These are phyloP conservation scores for Apiospora sp. DNA, from an alignment of 2,329 filamentous ascomycete genomes.

Conservation along the genomic window DNA sequence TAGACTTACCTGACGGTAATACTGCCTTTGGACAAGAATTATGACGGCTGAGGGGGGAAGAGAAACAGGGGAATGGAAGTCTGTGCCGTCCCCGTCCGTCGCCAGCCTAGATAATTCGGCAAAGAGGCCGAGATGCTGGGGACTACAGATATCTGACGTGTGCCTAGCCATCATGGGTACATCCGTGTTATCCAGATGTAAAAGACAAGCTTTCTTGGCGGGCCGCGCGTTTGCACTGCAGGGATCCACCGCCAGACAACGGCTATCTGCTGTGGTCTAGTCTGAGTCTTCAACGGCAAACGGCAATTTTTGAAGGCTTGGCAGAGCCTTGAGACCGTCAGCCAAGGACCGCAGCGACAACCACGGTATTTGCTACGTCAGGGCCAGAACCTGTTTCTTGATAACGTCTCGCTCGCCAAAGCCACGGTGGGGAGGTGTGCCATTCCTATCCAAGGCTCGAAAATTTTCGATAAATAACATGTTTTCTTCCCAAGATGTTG, in stretches of 20 bases:
- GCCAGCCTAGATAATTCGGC: background rate
- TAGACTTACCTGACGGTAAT: too few species aligned
- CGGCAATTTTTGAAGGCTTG: background rate
- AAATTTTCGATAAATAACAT: background rate
- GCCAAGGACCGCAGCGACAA: background rate
- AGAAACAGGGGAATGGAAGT: too few species aligned
- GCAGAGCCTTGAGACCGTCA: background rate
- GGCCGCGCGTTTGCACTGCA: background rate
- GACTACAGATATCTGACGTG: background rate
- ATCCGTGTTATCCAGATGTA: background rate
- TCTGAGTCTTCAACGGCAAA: background rate
- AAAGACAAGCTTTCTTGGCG: slow-evolving; percentile 3
- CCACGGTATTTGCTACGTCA: background rate
- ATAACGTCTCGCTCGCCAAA: too few species aligned
- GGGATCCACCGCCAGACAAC: background rate
- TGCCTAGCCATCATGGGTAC: background rate
- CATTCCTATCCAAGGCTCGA: too few species aligned
- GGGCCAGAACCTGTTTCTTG: background rate
- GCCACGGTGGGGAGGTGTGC: background rate
- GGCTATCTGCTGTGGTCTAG: background rate
- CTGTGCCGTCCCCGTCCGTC: too few species aligned
- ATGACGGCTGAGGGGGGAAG: too few species aligned
- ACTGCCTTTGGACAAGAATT: too few species aligned
- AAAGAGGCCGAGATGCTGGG: background rate
- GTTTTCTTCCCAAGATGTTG: background rate